phyloP scores from a whole-genome alignment of 148 eudicot genomes.

The Silene uniflora region DNA sequence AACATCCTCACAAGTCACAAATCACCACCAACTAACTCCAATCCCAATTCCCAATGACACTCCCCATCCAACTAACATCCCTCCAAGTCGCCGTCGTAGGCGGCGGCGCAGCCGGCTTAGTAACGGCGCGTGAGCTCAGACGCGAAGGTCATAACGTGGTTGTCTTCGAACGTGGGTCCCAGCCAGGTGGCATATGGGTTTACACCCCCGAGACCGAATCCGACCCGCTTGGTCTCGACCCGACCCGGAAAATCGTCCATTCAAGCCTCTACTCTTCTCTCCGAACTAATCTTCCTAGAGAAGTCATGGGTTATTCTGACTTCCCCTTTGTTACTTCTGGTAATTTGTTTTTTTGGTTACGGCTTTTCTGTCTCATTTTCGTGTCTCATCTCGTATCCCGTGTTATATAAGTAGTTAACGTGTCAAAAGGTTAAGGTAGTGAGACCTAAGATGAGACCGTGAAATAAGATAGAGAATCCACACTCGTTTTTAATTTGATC shows the following conservation, averaged over 20 bases:
- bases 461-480: too few species aligned
- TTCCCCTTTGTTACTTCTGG: constrained; percentile 58
- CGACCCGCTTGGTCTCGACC: constrained; percentile 64
- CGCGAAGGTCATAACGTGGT: constrained; percentile 75
- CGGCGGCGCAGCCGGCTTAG: constrained; percentile 82
- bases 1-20: background rate
- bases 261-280: constrained; percentile 76
- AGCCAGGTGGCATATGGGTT: constrained; percentile 74
- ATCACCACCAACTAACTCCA: background rate
- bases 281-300: constrained; percentile 73
- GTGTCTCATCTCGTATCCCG: too few species aligned
- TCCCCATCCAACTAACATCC: constrained; percentile 24
- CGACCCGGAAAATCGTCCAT: constrained; percentile 47
- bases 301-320: constrained; percentile 76
- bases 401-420: too few species aligned
- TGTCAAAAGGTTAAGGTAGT: too few species aligned
- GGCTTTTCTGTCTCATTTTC: background rate
- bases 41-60: constrained; percentile 28
- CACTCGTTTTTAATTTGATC: too few species aligned
- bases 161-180: constrained; percentile 52
- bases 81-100: constrained; percentile 81
- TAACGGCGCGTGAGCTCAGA: constrained; percentile 71
- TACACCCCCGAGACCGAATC: constrained; percentile 59
- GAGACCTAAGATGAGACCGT: too few species aligned
- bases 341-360: too few species aligned